Evolutionary conservation across 2,329 filamentous ascomycete genomes (phyloP), one percentile per base, ranked within the genome.

Genomic region (Colletotrichum sansevieriae): DNA sequence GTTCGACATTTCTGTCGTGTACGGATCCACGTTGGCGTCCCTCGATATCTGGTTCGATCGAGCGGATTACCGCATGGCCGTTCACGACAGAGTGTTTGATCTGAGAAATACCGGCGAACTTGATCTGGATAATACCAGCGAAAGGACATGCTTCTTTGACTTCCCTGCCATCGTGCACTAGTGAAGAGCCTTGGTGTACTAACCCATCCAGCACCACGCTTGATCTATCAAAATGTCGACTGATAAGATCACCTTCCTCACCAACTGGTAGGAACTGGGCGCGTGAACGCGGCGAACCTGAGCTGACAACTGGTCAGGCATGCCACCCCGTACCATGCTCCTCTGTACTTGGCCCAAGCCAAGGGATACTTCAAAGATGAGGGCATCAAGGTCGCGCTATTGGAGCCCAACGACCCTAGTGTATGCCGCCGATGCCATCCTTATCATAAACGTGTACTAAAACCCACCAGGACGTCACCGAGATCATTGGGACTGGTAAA

Each of bases 111-210:
- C 90, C 90, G 90, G 83, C 83, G 86, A 92, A 93, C 91, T 93
- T 93, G 91, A 92, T 92, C 90, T 92, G 90, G 89, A 90, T 91
- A 92, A 92, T 92, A 86, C 90, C 90, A 92, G 91, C 91, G 91
- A 90, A 93, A 93, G 91, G 89, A 93, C 88, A 90, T 93, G 91
- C 91, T 91, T 91, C 88, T 88, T 88, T 85, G 82, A 75, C 72
- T 79, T 78, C 78, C 76, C 76, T 76, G 76, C 68, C 65, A 74
- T 76, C 74, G 70, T 71, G 72, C 68, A 70, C 65, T 29, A 66
- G 61, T 63, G 52, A 67, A 67, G 72, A 74, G 74, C 76, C 75
- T 77, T 76, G 77, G 35, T 55, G 47, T 46, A 83, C 84, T 88
- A 79, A 88, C 83, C 76, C 73, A 71, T 72, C 75, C 76, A 88